Base-by-base conservation (phyloP, 495 filamentous ascomycete species). In the Talaromyces ruber region DNA sequence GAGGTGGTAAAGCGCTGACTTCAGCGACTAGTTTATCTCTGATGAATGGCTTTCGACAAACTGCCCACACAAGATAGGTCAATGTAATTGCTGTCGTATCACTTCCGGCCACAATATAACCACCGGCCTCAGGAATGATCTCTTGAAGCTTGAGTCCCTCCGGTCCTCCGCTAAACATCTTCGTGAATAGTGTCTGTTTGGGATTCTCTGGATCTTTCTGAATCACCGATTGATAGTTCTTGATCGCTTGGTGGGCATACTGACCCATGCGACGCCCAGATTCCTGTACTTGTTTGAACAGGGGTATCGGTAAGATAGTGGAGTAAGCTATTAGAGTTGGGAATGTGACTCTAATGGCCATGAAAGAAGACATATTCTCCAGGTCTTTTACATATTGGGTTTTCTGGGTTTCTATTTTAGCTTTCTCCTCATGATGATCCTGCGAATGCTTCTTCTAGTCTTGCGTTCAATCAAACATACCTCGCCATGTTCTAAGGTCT, bases 401-500 rank as follows among this genome's bases (percentile, higher is more conserved):
- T 68, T 74, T 74, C 74, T 78, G 37, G 53, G 2, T 6, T 12
- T 18, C 22, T 6, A 16, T n/a, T 25, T 2, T 32, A 12, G 25
- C 14, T 39, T 39, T 16, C 14, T 4, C 34, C 14, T 39, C 9
- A 39, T 9, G 14, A 39, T 39, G 34, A 39, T 16, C 14, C 14
- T 12, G 34, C 34, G 34, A 18, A 25, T 22, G 32, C 63, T 30
- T 50, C 24, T 8, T 51, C 22, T 51, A 25, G 43, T 18, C 43
- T 21, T n/a, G 3, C 43, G n/a, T 6, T 47, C 6, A 51, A 24
- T 9, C 2, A 50, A 28, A 62, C 64, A 32, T 60, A 80, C 77
- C 70, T 78, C 66, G 8, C 79, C 82, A 4, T 62, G 65, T 57
- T 86, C 81, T 2, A 86, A 71, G 74, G 80, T 82, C 3, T 68